Evolutionary conservation across 768 basidiomycete species (phyloP).

Genomic region (Leccinellum albellum): DNA sequence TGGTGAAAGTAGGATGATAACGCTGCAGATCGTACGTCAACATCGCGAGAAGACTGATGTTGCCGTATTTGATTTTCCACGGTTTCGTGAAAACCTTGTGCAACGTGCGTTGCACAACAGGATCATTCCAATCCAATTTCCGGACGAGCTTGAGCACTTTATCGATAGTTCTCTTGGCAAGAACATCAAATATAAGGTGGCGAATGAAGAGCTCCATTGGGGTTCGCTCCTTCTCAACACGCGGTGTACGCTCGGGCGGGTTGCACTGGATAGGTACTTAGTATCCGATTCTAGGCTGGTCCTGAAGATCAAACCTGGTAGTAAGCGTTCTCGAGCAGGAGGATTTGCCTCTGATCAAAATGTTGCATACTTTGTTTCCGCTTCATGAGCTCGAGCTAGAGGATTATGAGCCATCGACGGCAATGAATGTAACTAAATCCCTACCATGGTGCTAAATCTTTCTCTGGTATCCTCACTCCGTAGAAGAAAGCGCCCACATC

Average conservation of each 20-base stretch:
- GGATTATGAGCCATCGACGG: conserved; percentile 7
- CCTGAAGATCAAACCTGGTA: conserved; percentile 64
- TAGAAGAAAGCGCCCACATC: conserved; percentile 88
- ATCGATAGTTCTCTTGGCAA: conserved; percentile 91
- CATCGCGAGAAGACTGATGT: conserved; percentile 87
- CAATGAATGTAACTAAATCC: conserved; percentile 5
- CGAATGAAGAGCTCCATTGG: conserved; percentile 92
- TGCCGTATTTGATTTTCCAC: conserved; percentile 95
- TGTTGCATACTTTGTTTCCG: conserved; percentile 93
- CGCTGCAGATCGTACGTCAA: conserved; percentile 91
- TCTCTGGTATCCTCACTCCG: conserved; percentile 84
- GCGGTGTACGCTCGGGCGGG: conserved; percentile 88
- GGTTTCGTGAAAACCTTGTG: conserved; percentile 95
- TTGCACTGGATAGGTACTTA: conserved; percentile 66
- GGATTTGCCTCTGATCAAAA: conserved; percentile 84
- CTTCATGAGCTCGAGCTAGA: conserved; percentile 86
- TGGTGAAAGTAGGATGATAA: conserved; percentile 85
- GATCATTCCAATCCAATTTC: conserved; percentile 95
- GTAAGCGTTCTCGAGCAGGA: conserved; percentile 95
- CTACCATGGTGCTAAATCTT: conserved; percentile 85
- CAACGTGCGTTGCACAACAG: conserved; percentile 53
- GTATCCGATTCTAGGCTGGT: conserved; percentile 2
- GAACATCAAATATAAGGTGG: conserved; percentile 90
- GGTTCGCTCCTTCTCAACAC: conserved; percentile 78
- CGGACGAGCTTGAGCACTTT: conserved; percentile 91